Conservation (phyloP, 2,329 filamentous ascomycete species). For the Scortechinia acanthostroma region DNA sequence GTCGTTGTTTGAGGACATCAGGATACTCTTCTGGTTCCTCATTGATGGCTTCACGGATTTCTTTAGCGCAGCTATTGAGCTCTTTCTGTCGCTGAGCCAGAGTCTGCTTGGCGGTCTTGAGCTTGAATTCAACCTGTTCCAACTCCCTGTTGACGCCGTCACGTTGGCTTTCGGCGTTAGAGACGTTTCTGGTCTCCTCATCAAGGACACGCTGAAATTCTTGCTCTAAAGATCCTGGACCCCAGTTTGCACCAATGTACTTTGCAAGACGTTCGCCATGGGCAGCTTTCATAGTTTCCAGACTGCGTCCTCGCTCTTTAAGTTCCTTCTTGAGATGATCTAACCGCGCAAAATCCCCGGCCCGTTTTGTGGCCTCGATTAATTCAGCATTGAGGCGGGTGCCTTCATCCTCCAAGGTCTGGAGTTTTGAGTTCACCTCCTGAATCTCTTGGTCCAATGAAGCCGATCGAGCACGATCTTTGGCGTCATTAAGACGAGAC, state of each 20-base stretch:
- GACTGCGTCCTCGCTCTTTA: constrained; percentile 63
- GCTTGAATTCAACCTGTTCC: constrained; percentile 68
- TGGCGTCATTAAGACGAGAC: constrained; percentile 10
- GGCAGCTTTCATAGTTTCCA: constrained; percentile 71
- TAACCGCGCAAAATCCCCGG: constrained; percentile 75
- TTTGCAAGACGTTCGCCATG: constrained; percentile 65
- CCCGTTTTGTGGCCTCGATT: constrained; percentile 72
- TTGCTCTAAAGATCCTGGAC: constrained; percentile 31
- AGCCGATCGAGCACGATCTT: constrained; percentile 50
- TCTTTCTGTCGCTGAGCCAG: constrained; percentile 47
- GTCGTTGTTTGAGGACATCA: constrained; percentile 28
- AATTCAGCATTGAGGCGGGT: constrained; percentile 73
- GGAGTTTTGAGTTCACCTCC: constrained; percentile 66
- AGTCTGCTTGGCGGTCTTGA: constrained; percentile 59
- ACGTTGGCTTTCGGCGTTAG: constrained; percentile 61
- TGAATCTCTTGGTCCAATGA: constrained; percentile 56
- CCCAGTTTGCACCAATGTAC: constrained; percentile 62
- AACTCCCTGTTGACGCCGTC: constrained; percentile 68
- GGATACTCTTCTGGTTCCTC: constrained; percentile 38
- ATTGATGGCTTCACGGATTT: constrained; percentile 51
- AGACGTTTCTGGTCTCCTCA: constrained; percentile 22
- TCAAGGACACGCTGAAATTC: constrained; percentile 10
- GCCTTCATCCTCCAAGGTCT: constrained; percentile 64
- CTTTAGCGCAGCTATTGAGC: constrained; percentile 36
- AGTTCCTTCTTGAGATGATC: constrained; percentile 78